Evolutionary conservation across 2,329 filamentous ascomycete species (phyloP).

Genomic region (Colletotrichum salicis): DNA sequence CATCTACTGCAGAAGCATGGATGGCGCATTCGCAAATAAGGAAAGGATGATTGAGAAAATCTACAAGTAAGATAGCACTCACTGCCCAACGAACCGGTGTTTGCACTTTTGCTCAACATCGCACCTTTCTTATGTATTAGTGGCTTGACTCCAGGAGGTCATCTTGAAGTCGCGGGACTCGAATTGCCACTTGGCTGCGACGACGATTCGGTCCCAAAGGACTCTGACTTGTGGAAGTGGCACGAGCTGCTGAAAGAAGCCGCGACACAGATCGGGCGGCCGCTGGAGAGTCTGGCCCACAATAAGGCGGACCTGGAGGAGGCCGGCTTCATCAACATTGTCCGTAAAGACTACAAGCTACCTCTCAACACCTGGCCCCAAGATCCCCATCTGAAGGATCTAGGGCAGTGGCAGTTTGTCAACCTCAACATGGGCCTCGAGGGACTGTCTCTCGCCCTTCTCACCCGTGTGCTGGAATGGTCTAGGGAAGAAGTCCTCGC

Average conservation of each 20-base stretch:
- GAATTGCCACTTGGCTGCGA: slow-evolving; percentile 42
- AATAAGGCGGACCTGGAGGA: slow-evolving; percentile 39
- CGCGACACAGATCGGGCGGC: slow-evolving; percentile 42
- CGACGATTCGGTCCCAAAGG: slow-evolving; percentile 43
- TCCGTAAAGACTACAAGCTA: slow-evolving; percentile 7
- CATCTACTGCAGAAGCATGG: slow-evolving; percentile 46
- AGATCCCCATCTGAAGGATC: slow-evolving; percentile 24
- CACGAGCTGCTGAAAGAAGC: slow-evolving; percentile 43
- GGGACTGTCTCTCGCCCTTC: slow-evolving; percentile 48
- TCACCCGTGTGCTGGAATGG: slow-evolving; percentile 50
- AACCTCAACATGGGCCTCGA: slow-evolving; percentile 47
- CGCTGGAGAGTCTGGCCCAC: slow-evolving; percentile 39
- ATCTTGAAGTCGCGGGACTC: slow-evolving; percentile 45
- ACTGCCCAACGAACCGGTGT: too few species aligned
- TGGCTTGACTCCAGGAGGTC: slow-evolving; percentile 44
- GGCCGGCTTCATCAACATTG: slow-evolving; percentile 16
- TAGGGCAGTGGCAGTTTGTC: slow-evolving; percentile 35
- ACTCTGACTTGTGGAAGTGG: slow-evolving; percentile 44
- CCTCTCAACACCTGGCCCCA: slow-evolving; percentile 38
- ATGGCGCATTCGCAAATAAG: slow-evolving; percentile 41
- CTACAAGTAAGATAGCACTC: slow-evolving; percentile 31
- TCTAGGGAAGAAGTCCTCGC: slow-evolving; percentile 41
- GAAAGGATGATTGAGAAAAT: slow-evolving; percentile 39
- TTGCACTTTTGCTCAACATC: neutral
- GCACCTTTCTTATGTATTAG: neutral